Evolutionary conservation across 73 alveolate species (phyloP).

Genomic region (Uronychia binucleata): DNA sequence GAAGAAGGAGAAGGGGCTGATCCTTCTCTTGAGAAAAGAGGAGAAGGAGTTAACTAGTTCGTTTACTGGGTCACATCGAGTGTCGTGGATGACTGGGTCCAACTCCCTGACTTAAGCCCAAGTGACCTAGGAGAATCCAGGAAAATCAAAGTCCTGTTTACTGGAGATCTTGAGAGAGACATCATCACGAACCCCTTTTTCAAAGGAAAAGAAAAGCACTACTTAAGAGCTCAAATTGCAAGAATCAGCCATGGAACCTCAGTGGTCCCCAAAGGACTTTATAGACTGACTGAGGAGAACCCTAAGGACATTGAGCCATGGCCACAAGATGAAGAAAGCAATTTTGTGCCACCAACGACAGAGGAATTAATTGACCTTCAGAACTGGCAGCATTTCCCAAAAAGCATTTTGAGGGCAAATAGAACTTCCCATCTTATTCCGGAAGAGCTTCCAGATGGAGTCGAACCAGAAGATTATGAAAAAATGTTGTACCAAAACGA

Average conservation of each 20-base stretch:
- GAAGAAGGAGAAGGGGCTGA: constrained; percentile 54
- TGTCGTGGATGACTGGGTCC: constrained; percentile 65
- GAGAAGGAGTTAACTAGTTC: constrained; percentile 77
- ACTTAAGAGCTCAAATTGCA: constrained; percentile 91
- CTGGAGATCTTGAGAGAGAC: constrained; percentile 81
- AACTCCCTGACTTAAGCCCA: constrained; percentile 82
- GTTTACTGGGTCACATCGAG: constrained; percentile 77
- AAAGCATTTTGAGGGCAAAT: constrained; percentile 22
- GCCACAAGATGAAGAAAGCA: constrained; percentile 86
- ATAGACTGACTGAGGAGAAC: constrained; percentile 77
- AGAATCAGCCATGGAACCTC: constrained; percentile 88
- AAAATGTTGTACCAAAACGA: constrained; percentile 40
- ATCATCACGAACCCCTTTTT: constrained; percentile 87
- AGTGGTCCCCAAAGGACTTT: constrained; percentile 94
- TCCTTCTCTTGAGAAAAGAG: constrained; percentile 72
- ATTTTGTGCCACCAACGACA: constrained; percentile 71
- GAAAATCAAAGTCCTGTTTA: constrained; percentile 67
- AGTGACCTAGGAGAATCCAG: constrained; percentile 73
- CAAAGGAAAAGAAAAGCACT: constrained; percentile 95
- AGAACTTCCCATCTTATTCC: constrained; percentile 50
- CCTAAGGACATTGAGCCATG: constrained; percentile 62
- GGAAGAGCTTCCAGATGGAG: constrained; percentile 64
- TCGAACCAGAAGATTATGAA: constrained; percentile 44
- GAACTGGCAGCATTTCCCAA: constrained; percentile 75
- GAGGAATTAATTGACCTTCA: constrained; percentile 74